These are phyloP conservation scores for Heterobasidion irregulare DNA, from an alignment of 1,284 basidiomycete species.

Conservation along the genomic window DNA sequence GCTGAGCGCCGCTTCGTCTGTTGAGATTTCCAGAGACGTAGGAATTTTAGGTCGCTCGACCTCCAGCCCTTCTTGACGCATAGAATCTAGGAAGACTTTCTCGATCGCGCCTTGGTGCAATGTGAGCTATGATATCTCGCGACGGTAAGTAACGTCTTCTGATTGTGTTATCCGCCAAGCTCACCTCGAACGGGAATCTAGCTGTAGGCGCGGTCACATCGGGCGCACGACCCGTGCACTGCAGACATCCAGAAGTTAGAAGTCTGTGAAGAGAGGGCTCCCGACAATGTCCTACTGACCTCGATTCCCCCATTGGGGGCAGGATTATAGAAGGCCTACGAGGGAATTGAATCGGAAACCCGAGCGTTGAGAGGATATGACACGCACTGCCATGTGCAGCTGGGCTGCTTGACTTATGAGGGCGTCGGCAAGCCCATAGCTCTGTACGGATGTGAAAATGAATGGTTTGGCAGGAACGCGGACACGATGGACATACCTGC, in stretches of 20 bases:
- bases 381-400: constrained; percentile 55
- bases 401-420: constrained; percentile 59
- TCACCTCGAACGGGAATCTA: constrained; percentile 56
- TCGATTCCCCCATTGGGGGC: constrained; percentile 49
- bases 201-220: constrained; percentile 51
- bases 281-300: constrained; percentile 22
- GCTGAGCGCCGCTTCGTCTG: constrained; percentile 30
- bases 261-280: not conserved
- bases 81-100: constrained; percentile 57
- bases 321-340: constrained; percentile 69
- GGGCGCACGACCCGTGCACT: constrained; percentile 54
- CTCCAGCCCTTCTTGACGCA: constrained; percentile 39
- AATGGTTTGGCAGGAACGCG: not conserved
- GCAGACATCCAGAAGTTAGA: not conserved
- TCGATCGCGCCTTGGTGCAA: constrained; percentile 75
- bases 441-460: constrained; percentile 27
- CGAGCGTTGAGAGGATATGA: not conserved
- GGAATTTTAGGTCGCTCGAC: constrained; percentile 56
- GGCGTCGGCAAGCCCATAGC: constrained; percentile 64
- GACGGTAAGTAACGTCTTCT: not conserved
- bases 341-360: not conserved
- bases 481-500: constrained; percentile 32
- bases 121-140: constrained; percentile 22
- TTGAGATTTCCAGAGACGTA: constrained; percentile 39
- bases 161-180: not conserved